Conservation (phyloP, 2,329 filamentous ascomycete genomes). For the Paecilomyces formosus region DNA sequence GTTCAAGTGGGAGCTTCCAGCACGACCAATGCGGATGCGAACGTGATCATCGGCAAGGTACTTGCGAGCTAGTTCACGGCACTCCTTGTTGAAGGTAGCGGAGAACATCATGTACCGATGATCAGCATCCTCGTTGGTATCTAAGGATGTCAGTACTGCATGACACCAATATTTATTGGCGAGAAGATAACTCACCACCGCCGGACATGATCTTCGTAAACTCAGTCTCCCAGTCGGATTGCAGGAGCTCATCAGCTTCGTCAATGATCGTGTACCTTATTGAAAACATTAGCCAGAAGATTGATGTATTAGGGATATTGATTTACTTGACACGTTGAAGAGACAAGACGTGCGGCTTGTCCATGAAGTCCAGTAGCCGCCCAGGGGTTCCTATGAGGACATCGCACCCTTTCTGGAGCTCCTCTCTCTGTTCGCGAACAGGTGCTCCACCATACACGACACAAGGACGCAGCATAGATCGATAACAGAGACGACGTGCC, state of each 20-base stretch:
- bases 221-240: conserved; percentile 68
- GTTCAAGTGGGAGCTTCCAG: conserved; percentile 74
- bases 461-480: conserved; percentile 86
- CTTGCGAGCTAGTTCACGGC: conserved; percentile 67
- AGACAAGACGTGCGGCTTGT: conserved; percentile 59
- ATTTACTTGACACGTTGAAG: conserved; percentile 66
- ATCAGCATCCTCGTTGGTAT: conserved; percentile 69
- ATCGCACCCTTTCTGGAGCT: conserved; percentile 79
- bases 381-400: conserved; percentile 83
- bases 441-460: conserved; percentile 83
- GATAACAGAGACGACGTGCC: conserved; percentile 84
- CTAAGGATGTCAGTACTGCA: conserved; percentile 19
- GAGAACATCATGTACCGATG: conserved; percentile 78
- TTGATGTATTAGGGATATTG: neutral
- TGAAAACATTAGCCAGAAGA: conserved; percentile 1
- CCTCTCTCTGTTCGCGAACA: conserved; percentile 58
- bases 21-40: conserved; percentile 77
- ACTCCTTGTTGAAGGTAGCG: conserved; percentile 79
- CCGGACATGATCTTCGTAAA: conserved; percentile 70
- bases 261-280: conserved; percentile 66
- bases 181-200: conserved; percentile 56
- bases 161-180: neutral
- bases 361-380: conserved; percentile 76
- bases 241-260: conserved; percentile 89
- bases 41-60: conserved; percentile 69